Base-by-base conservation (phyloP, 805 yeast species). In the Candida odintsovae region DNA sequence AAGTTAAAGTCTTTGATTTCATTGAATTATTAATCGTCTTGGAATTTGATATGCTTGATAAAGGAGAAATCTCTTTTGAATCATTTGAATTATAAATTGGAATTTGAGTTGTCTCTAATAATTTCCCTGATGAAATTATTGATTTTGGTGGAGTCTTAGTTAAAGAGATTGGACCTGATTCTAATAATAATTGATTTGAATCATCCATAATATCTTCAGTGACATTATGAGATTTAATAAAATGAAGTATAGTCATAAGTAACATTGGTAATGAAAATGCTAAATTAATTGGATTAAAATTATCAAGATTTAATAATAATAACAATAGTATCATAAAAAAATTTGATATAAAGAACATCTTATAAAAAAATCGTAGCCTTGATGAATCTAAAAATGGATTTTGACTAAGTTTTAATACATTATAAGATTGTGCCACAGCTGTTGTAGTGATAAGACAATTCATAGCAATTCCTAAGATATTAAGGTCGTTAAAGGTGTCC, bases 51-150 rank as follows among this genome's bases (percentile, higher is more conserved):
- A 2, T 46, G n/a, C 46, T 39, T 12, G 48, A 31, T 16, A 48
- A 18, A 9, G 51, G 48, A 13, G 51, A 48, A 20, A 45, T 45
- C 16, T 45, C 46, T 16, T n/a, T n/a, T n/a, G n/a, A n/a, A n/a
- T n/a, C n/a, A n/a, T n/a, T n/a, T n/a, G n/a, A n/a, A n/a, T n/a
- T 29, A 42, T 10, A 46, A 42, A n/a, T 23, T 42, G 3, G 21
- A 4, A 10, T 33, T 29, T 19, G 16, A 12, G 18, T 25, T 38
- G 33, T 18, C 12, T 33, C 36, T 3, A 33, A 20, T 16, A 33
- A 9, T 20, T 33, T 33, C 11, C 18, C 20, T 3, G 15, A 8
- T n/a, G 36, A 18, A 33, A 22, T 22, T 22, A 8, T 22, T 22
- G 23, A 33, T 33, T 33, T 18, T 33, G 36, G 20, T 33, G 36